Conservation (phyloP, 495 filamentous ascomycete genomes). For the Xylaria acuta region DNA sequence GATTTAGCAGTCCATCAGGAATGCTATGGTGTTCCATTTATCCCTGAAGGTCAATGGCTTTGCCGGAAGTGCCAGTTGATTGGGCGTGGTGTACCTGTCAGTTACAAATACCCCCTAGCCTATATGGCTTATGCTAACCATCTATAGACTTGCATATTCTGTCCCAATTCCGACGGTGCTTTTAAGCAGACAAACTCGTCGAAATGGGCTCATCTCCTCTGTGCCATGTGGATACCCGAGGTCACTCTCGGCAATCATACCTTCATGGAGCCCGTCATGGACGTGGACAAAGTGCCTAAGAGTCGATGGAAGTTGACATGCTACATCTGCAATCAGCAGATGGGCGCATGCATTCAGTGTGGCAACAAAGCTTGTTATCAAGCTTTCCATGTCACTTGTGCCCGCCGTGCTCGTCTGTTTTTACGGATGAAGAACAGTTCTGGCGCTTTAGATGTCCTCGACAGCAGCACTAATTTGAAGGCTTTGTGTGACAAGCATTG, state of each 20-base stretch:
- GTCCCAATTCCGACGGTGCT: slow-evolving; percentile 94
- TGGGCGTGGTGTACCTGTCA: slow-evolving; percentile 83
- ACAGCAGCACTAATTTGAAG: slow-evolving; percentile 83
- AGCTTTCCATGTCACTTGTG: slow-evolving; percentile 98
- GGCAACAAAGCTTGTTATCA: slow-evolving; percentile 96
- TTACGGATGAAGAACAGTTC: slow-evolving; percentile 96
- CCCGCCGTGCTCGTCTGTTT: slow-evolving; percentile 83
- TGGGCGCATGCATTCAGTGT: slow-evolving; percentile 98
- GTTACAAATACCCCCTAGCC: slow-evolving; percentile 40
- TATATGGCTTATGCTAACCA: slow-evolving; percentile 20
- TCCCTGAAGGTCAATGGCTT: slow-evolving; percentile 97
- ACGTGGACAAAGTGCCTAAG: slow-evolving; percentile 95
- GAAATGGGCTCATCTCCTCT: slow-evolving; percentile 95
- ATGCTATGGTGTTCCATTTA: slow-evolving; percentile 98
- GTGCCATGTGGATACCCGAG: slow-evolving; percentile 98
- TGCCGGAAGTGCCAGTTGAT: slow-evolving; percentile 97
- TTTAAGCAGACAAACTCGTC: slow-evolving; percentile 97
- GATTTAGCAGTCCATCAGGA: slow-evolving; percentile 98
- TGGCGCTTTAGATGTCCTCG: slow-evolving; percentile 77
- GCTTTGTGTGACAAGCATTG: slow-evolving; percentile 97
- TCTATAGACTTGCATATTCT: slow-evolving; percentile 88
- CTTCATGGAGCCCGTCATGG: slow-evolving; percentile 97
- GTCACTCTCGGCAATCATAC: slow-evolving; percentile 94
- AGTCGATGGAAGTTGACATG: slow-evolving; percentile 91
- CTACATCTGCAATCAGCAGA: slow-evolving; percentile 96